Evolutionary conservation across 1,139 yeast genomes (phyloP), one percentile per base, ranked within the genome.

Genomic region (Kurtzmaniella natalensis): DNA sequence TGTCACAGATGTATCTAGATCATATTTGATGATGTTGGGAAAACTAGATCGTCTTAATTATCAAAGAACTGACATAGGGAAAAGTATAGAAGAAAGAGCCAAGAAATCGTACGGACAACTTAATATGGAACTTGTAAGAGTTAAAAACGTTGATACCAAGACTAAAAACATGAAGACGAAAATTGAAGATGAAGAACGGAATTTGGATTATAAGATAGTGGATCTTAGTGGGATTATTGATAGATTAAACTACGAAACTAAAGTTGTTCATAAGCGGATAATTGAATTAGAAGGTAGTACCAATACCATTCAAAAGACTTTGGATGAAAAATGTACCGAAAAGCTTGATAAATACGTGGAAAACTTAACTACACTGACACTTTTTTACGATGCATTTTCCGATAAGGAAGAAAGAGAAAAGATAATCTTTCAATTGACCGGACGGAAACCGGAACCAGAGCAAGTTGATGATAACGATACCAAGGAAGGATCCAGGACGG

Each of bases 261-360:
- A 94, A 37, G 70, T 86, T 33, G 68, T 92, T 16, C 72, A 72
- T 27, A 78, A 81, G 36, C 77, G 92, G 46, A 73, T 89, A 37
- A 76, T 79, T 37, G 97, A 92, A 50, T 80, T 88, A 18, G 95
- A 86, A 44, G 87, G 83, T 26, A 76, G 81, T 37, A 54, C 67
- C 44, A 62, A 43, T 37, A 53, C 65, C 36, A 70, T 83, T 41
- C 70, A 75, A 35, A 56, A 73, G 24, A 61, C 58, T 38, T 43
- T 65, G 25, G 48, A 55, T 32, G 55, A 55, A 16, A 61, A 64
- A 33, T 54, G 61, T 31, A 42, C 50, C 28, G 36, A 39, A 9
- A 63, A 60, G 38, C 39, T 69, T 24, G 39, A 45, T 7, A 43
- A 39, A 7, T 47, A 66, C 59, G 69, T 49, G 34, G 59, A 44